Conservation (phyloP, 306 rosid species). For the Pterocarpus macrocarpus region DNA sequence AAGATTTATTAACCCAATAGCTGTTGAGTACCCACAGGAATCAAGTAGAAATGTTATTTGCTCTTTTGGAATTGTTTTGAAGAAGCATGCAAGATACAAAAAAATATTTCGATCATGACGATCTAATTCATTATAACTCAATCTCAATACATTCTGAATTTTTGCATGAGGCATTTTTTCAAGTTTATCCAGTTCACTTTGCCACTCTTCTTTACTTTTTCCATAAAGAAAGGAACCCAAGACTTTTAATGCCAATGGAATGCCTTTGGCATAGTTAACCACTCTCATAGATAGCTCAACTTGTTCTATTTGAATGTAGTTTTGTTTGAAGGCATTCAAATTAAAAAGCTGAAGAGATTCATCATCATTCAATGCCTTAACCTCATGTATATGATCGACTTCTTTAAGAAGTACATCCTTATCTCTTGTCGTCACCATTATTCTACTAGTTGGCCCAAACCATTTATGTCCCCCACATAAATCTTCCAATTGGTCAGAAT, state of each 20-base stretch:
- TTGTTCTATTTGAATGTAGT: not conserved
- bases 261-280: not conserved
- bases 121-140: not conserved
- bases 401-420: not conserved
- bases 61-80: not conserved
- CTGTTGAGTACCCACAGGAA: not conserved
- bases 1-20: not conserved
- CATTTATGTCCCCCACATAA: not conserved
- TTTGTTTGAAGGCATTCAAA: not conserved
- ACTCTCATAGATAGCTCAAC: not conserved
- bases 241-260: not conserved
- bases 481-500: not conserved
- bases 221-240: not conserved
- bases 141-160: not conserved
- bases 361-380: not conserved
- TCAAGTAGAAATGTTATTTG: not conserved
- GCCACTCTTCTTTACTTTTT: not conserved
- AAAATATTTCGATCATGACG: not conserved
- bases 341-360: not conserved
- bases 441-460: not conserved
- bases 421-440: not conserved
- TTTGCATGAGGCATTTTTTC: not conserved
- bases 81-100: not conserved
- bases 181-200: not conserved
- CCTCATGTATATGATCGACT: not conserved